phyloP scores from a whole-genome alignment of 2,329 filamentous ascomycete genomes.

The Sporothrix mexicana region DNA sequence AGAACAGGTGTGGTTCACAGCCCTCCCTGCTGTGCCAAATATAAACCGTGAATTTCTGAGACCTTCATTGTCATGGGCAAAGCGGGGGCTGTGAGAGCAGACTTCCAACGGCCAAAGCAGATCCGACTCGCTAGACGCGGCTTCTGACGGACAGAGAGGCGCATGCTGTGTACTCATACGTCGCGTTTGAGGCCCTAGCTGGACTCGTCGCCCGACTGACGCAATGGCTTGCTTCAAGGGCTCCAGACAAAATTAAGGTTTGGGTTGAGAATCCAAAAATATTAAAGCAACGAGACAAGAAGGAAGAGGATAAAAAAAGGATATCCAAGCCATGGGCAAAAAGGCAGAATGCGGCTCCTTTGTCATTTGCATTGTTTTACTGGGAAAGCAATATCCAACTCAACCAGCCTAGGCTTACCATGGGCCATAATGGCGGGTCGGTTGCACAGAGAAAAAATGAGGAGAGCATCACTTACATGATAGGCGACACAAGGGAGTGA shows the following conservation, averaged over 20 bases:
- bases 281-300: background rate
- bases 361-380: background rate
- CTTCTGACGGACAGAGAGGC: background rate
- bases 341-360: background rate
- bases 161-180: slow-evolving; percentile 15
- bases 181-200: background rate
- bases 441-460: background rate
- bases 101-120: background rate
- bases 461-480: background rate
- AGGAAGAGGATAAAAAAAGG: background rate
- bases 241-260: background rate
- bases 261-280: slow-evolving; percentile 2
- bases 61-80: background rate
- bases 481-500: background rate
- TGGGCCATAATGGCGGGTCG: background rate
- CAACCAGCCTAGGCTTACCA: slow-evolving; percentile 17
- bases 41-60: background rate
- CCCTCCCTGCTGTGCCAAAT: slow-evolving; percentile 20
- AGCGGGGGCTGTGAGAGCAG: slow-evolving; percentile 14
- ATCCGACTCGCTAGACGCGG: background rate
- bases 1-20: slow-evolving; percentile 14
- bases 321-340: background rate
- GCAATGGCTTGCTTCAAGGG: background rate
- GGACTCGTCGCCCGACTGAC: slow-evolving; percentile 18
- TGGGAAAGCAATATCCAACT: background rate